Percentiles rank a stretch among this genome's conserved stretches.
These are phyloP conservation scores for Mycothermus thermophilus DNA, from an alignment of 495 filamentous ascomycete genomes.

Conservation along the genomic window DNA sequence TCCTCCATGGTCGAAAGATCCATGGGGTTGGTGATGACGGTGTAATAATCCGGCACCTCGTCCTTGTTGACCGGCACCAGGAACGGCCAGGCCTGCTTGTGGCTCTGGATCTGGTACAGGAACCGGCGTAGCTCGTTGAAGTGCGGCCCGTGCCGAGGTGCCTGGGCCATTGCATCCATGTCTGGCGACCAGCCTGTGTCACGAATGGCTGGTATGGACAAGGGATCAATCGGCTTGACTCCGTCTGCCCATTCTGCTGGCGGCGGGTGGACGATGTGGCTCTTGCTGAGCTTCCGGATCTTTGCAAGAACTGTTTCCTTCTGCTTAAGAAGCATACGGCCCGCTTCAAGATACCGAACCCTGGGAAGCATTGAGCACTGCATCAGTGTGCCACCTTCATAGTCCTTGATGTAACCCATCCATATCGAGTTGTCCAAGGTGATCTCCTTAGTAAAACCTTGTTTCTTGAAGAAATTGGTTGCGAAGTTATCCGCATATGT, in stretches of 20 bases:
- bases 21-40: slow-evolving; percentile 90
- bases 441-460: slow-evolving; percentile 95
- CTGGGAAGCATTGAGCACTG: slow-evolving; percentile 91
- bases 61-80: slow-evolving; percentile 81
- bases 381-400: slow-evolving; percentile 97
- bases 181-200: slow-evolving; percentile 85
- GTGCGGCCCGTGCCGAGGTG: slow-evolving; percentile 85
- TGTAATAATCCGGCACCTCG: slow-evolving; percentile 90
- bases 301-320: slow-evolving; percentile 85
- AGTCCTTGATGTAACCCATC: slow-evolving; percentile 99
- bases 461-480: slow-evolving; percentile 96
- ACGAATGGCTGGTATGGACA: slow-evolving; percentile 64
- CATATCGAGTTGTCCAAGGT: slow-evolving; percentile 73
- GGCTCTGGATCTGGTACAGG: slow-evolving; percentile 86
- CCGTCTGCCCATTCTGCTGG: slow-evolving; percentile 57
- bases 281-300: slow-evolving; percentile 77
- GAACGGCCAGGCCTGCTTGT: slow-evolving; percentile 84
- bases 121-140: slow-evolving; percentile 81
- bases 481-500: slow-evolving; percentile 98
- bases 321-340: slow-evolving; percentile 87
- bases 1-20: slow-evolving; percentile 87
- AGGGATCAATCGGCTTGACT: slow-evolving; percentile 53
- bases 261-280: slow-evolving; percentile 70
- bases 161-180: slow-evolving; percentile 86
- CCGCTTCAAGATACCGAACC: slow-evolving; percentile 77